These are phyloP conservation scores for Oropetium thomaeum DNA, from an alignment of 176 grass and related monocot genomes.

Conservation along the genomic window DNA sequence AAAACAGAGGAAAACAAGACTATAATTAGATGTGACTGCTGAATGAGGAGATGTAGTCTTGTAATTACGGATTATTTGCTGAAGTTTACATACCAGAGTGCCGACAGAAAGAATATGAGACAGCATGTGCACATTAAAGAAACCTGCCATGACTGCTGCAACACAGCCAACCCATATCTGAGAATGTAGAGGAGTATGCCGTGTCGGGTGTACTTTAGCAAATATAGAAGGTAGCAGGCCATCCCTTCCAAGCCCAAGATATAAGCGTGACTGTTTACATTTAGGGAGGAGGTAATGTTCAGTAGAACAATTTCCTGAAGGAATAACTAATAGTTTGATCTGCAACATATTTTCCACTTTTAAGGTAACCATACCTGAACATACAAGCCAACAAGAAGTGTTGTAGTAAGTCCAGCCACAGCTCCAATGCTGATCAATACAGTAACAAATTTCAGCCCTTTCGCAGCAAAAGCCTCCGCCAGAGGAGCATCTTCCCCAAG, in stretches of 20 bases:
- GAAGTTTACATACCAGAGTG: slow-evolving; percentile 65
- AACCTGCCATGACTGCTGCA: slow-evolving; percentile 74
- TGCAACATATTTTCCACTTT: background rate
- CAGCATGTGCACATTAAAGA: slow-evolving; percentile 79
- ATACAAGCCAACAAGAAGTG: slow-evolving; percentile 95
- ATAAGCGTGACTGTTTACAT: slow-evolving; percentile 80
- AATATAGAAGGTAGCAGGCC: slow-evolving; percentile 79
- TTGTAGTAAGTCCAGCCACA: slow-evolving; percentile 91
- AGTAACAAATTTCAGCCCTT: slow-evolving; percentile 83
- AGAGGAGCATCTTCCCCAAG: slow-evolving; percentile 88
- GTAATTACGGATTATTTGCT: slow-evolving; percentile 18
- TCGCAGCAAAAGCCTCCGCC: slow-evolving; percentile 89
- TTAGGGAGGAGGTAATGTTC: slow-evolving; percentile 25
- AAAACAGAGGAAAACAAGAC: slow-evolving; percentile 1
- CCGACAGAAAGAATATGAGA: slow-evolving; percentile 99
- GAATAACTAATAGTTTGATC: background rate
- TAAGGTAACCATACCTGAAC: slow-evolving; percentile 69
- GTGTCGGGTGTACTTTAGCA: slow-evolving; percentile 69
- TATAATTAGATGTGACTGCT: slow-evolving; percentile 7
- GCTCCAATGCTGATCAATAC: slow-evolving; percentile 90
- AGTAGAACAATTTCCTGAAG: slow-evolving; percentile 18
- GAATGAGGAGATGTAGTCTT: background rate
- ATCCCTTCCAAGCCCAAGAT: slow-evolving; percentile 98
- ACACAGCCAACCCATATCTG: slow-evolving; percentile 95
- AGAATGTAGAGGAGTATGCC: slow-evolving; percentile 92